These are phyloP conservation scores for Pleoardoris graminearum DNA, from an alignment of 2,329 filamentous ascomycete species.

Conservation along the genomic window DNA sequence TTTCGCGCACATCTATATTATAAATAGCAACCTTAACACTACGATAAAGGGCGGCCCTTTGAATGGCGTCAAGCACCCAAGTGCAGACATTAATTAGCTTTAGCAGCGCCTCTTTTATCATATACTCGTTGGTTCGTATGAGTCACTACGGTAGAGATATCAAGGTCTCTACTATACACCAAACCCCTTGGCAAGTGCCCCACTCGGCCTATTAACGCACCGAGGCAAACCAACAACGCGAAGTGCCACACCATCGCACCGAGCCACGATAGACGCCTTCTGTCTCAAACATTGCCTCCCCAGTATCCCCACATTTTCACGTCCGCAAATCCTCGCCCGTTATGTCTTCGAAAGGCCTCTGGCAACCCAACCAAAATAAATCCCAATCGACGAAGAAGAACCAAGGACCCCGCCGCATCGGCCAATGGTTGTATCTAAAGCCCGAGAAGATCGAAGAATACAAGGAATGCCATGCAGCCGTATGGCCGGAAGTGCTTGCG, in stretches of 20 bases:
- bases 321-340: not conserved
- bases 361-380: not conserved
- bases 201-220: conserved; percentile 4
- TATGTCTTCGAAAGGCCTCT: conserved; percentile 12
- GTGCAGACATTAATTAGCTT: too few species aligned
- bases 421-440: conserved; percentile 73
- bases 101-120: too few species aligned
- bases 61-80: too few species aligned
- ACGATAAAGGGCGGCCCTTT: too few species aligned
- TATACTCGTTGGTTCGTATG: too few species aligned
- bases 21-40: too few species aligned
- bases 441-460: conserved; percentile 68
- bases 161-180: too few species aligned
- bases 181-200: too few species aligned
- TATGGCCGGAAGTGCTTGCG: conserved; percentile 77
- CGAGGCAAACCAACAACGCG: not conserved
- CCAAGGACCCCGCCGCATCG: conserved; percentile 57
- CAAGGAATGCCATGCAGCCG: conserved; percentile 71
- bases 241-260: not conserved
- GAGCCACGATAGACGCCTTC: not conserved
- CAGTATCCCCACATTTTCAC: not conserved
- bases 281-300: not conserved
- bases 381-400: not conserved
- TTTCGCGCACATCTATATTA: too few species aligned
- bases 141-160: too few species aligned